These are phyloP conservation scores for Chrysochromulina tobinii DNA, from an alignment of 78 protist genomes.

Conservation along the genomic window DNA sequence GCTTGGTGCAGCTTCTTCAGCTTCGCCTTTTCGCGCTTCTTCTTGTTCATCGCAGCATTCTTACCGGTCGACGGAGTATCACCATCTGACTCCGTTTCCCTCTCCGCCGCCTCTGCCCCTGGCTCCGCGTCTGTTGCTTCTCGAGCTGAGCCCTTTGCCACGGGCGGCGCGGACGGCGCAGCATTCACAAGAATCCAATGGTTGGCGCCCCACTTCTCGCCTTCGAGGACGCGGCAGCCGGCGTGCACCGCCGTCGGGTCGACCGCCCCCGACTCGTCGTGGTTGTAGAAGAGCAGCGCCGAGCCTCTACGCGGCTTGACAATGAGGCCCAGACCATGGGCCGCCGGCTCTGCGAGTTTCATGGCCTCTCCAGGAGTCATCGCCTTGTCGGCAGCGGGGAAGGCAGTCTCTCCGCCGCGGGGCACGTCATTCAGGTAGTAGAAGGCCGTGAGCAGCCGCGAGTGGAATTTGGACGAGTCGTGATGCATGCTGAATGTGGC, in stretches of 20 bases:
- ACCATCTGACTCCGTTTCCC: no score
- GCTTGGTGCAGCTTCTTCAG: no score
- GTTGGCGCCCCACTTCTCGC: slow-evolving; percentile 9
- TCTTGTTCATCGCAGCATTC: no score
- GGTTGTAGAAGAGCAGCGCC: neutral
- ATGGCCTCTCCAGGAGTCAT: neutral
- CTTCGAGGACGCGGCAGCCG: neutral
- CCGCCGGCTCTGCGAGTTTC: neutral
- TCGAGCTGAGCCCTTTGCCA: no score
- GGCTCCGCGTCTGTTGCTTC: no score
- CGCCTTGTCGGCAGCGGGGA: neutral
- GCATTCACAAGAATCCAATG: neutral
- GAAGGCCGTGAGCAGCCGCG: neutral
- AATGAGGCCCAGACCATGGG: neutral
- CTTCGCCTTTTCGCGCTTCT: no score
- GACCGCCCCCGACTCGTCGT: neutral
- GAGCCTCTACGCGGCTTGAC: neutral
- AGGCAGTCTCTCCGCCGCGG: neutral
- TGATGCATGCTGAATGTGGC: neutral
- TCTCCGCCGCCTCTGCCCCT: no score
- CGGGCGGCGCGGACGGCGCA: neutral
- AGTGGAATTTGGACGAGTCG: neutral
- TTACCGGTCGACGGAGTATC: no score
- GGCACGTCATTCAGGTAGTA: neutral
- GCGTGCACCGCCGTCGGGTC: neutral